Conservation (phyloP, 257 asterid species). For the Solanum microdontum region DNA sequence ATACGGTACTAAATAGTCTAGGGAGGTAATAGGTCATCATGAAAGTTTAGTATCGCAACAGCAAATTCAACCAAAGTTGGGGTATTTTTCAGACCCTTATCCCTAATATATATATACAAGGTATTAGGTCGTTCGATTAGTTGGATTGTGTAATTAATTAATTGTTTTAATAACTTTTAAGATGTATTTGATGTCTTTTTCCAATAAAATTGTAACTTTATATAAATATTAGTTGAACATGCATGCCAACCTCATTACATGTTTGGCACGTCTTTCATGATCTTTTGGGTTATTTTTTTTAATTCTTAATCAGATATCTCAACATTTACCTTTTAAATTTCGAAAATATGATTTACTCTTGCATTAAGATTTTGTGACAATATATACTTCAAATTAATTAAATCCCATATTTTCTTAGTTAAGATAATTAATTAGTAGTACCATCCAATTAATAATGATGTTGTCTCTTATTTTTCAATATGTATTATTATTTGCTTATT, state of each 20-base stretch:
- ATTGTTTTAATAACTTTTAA: background rate
- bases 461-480: background rate
- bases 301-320: too few relatives aligned
- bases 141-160: background rate
- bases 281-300: background rate
- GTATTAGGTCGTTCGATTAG: background rate
- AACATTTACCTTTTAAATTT: accelerated
- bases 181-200: background rate
- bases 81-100: too few relatives aligned
- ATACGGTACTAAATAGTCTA: too few relatives aligned
- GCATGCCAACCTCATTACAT: background rate
- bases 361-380: background rate
- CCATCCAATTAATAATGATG: background rate
- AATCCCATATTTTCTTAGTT: background rate
- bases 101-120: background rate
- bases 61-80: too few relatives aligned
- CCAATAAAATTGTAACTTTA: background rate
- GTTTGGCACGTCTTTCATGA: background rate
- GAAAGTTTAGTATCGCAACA: too few relatives aligned
- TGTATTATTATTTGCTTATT: too few relatives aligned
- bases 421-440: background rate
- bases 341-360: background rate
- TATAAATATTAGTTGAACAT: background rate
- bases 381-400: background rate
- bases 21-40: too few relatives aligned